Evolutionary conservation across 2,329 filamentous ascomycete genomes (phyloP).

Genomic region (Phialophora macrospora): DNA sequence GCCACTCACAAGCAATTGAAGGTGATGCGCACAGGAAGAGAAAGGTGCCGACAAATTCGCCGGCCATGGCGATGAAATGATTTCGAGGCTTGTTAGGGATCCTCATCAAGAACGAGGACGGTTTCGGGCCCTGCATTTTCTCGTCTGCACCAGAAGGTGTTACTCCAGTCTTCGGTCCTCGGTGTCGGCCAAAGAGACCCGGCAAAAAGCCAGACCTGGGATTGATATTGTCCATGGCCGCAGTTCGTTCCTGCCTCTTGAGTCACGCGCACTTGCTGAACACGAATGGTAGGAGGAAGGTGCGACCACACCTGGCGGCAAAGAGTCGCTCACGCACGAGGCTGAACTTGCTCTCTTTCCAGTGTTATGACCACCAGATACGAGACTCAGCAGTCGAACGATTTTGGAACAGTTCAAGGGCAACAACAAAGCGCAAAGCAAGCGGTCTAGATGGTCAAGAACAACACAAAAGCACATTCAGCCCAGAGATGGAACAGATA

Average conservation of each 20-base stretch:
- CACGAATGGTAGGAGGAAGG: constrained; percentile 3
- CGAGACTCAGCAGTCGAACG: not conserved
- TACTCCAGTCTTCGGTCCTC: constrained; percentile 20
- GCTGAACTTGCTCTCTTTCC: constrained; percentile 2
- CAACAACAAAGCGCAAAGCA: constrained; percentile 5
- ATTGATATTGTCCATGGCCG: constrained; percentile 37
- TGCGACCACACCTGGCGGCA: constrained; percentile 1
- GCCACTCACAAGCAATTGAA: not conserved
- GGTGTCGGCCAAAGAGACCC: constrained; percentile 32
- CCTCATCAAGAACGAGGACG: constrained; percentile 30
- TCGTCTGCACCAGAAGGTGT: constrained; percentile 30
- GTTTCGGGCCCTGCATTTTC: constrained; percentile 31
- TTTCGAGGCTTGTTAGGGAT: constrained; percentile 47
- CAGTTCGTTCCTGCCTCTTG: constrained; percentile 3
- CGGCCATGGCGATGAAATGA: constrained; percentile 54
- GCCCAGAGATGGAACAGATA: constrained; percentile 15
- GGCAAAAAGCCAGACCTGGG: constrained; percentile 33
- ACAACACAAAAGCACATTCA: not conserved
- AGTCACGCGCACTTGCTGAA: not conserved
- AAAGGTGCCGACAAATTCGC: constrained; percentile 60
- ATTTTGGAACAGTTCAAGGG: not conserved
- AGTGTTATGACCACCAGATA: not conserved
- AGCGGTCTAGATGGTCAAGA: not conserved
- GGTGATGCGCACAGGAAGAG: constrained; percentile 45
- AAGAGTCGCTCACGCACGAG: constrained; percentile 22